Evolutionary conservation across 352 stramenopile species (phyloP).

Genomic region (Lagenidium sp.): DNA sequence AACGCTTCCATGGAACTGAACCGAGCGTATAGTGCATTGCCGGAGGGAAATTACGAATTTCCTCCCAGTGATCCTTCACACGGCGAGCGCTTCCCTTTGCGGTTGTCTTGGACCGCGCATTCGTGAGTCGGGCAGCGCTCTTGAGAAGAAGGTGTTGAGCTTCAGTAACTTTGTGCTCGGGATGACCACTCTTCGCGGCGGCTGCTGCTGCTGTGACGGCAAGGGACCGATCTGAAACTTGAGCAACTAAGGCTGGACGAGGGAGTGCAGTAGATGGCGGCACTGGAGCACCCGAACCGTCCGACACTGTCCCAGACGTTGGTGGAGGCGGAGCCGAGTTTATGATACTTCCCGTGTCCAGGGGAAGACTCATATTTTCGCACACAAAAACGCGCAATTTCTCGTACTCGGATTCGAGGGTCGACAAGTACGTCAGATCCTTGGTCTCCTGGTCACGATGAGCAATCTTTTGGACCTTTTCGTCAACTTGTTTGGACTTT

Average conservation of each 20-base stretch:
- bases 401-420: conserved; percentile 79
- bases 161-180: conserved; percentile 47
- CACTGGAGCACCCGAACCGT: too few relatives aligned
- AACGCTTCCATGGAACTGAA: conserved; percentile 78
- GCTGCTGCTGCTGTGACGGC: not conserved
- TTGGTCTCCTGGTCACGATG: conserved; percentile 82
- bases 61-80: conserved; percentile 85
- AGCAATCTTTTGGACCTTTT: conserved; percentile 83
- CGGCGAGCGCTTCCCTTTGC: conserved; percentile 70
- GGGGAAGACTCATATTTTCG: conserved; percentile 60
- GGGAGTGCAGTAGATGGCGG: not conserved
- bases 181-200: conserved; percentile 8
- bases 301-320: conserved; percentile 1
- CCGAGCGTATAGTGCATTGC: conserved; percentile 79
- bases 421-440: conserved; percentile 71
- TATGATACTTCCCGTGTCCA: conserved; percentile 54
- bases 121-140: conserved; percentile 46
- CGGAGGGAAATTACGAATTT: conserved; percentile 79
- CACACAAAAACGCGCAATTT: conserved; percentile 75
- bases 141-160: conserved; percentile 66
- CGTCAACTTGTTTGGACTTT: conserved; percentile 80
- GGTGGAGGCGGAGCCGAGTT: not conserved
- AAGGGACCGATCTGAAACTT: conserved; percentile 19
- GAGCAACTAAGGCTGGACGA: conserved; percentile 6
- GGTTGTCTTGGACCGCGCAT: conserved; percentile 61